Evolutionary conservation across 2,329 filamentous ascomycete species (phyloP).

Genomic region (Pyrenophora teres): DNA sequence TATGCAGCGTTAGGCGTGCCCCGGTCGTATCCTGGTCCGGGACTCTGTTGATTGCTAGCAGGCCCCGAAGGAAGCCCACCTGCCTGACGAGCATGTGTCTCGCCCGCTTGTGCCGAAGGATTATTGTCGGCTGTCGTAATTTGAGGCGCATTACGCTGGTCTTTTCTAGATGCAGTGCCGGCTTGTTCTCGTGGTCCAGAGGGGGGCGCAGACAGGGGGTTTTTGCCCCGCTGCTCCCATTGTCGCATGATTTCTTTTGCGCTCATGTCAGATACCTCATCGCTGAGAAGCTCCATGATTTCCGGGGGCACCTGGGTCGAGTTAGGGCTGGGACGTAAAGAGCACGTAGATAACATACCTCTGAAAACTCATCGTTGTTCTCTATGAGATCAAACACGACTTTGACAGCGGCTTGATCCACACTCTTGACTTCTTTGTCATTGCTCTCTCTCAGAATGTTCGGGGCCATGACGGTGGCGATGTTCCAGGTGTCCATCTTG

Average conservation of each 20-base stretch:
- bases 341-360: slow-evolving; percentile 68
- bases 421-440: slow-evolving; percentile 61
- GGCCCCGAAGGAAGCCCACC: slow-evolving; percentile 19
- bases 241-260: slow-evolving; percentile 96
- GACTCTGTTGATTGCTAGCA: slow-evolving; percentile 32
- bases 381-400: slow-evolving; percentile 90
- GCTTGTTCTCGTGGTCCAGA: slow-evolving; percentile 41
- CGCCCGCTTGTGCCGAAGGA: slow-evolving; percentile 79
- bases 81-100: slow-evolving; percentile 76
- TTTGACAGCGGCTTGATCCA: slow-evolving; percentile 91
- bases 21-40: slow-evolving; percentile 38
- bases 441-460: slow-evolving; percentile 82
- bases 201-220: slow-evolving; percentile 60
- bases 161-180: slow-evolving; percentile 58
- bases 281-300: slow-evolving; percentile 81
- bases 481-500: slow-evolving; percentile 98
- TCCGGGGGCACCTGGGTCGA: slow-evolving; percentile 82
- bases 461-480: slow-evolving; percentile 95
- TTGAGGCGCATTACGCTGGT: slow-evolving; percentile 56
- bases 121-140: slow-evolving; percentile 85
- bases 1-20: slow-evolving; percentile 43
- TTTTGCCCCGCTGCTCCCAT: slow-evolving; percentile 80
- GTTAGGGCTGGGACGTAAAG: slow-evolving; percentile 22
- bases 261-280: slow-evolving; percentile 85
- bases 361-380: slow-evolving; percentile 94